Conservation (phyloP, 192 early-diverging fungal species). For the Allomyces macrogynus region DNA sequence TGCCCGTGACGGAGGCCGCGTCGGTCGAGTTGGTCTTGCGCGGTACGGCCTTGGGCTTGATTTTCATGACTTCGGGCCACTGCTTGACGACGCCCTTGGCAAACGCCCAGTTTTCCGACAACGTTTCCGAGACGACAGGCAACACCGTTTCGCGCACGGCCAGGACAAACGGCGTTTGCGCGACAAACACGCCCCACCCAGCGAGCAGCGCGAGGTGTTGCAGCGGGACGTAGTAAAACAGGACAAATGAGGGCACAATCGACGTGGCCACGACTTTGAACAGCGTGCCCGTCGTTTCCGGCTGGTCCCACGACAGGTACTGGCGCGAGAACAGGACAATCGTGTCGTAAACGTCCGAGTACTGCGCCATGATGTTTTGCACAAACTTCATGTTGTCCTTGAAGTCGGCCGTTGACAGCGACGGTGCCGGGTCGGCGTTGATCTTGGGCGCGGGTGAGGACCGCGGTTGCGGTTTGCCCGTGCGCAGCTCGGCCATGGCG, state of each 20-base stretch:
- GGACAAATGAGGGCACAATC: conserved; percentile 3
- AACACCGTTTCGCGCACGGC: conserved; percentile 17
- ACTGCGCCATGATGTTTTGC: conserved; percentile 27
- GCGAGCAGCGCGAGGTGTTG: conserved; percentile 1
- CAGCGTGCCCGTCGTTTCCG: conserved; percentile 1
- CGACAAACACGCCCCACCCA: conserved; percentile 18
- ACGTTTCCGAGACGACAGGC: conserved; percentile 15
- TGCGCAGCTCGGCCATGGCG: conserved; percentile 2
- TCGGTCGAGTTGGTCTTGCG: no score
- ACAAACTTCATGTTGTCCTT: conserved; percentile 26
- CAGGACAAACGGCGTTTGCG: conserved; percentile 20
- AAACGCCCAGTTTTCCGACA: no score
- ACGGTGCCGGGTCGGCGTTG: conserved; percentile 1
- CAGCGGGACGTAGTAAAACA: conserved; percentile 4
- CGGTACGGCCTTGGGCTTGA: conserved; percentile 2
- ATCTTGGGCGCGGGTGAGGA: not conserved
- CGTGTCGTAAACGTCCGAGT: conserved; percentile 4
- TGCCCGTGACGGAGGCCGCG: no score
- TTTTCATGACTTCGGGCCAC: not conserved
- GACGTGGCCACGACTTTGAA: conserved; percentile 3
- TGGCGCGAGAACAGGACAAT: not conserved
- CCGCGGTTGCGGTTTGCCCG: not conserved
- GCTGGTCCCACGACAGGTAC: not conserved
- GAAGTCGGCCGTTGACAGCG: conserved; percentile 12
- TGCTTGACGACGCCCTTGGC: no score